A percentile compares a stretch with the other conserved stretches of the same genome.
These are phyloP conservation scores for Lagenaria siceraria DNA, from an alignment of 306 rosid genomes.

Conservation along the genomic window DNA sequence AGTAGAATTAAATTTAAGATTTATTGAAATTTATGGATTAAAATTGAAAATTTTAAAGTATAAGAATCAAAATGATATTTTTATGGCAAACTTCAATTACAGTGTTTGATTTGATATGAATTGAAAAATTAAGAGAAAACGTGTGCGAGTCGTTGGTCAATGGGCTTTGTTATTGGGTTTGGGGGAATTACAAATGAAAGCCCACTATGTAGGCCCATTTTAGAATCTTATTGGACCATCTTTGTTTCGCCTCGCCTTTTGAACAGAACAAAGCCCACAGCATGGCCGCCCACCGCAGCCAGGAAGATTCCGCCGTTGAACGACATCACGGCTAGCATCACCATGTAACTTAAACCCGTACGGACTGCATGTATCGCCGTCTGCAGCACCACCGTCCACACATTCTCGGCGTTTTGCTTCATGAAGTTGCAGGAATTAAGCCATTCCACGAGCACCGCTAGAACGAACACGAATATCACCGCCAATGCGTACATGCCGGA, in stretches of 20 bases:
- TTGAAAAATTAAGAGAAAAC: too few species aligned
- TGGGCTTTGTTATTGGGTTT: background rate
- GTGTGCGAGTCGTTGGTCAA: background rate
- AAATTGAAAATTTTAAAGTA: too few species aligned
- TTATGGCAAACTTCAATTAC: too few species aligned
- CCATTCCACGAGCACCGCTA: slow-evolving; percentile 56
- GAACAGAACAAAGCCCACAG: slow-evolving; percentile 7
- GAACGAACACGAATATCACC: slow-evolving; percentile 35
- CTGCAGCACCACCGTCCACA: slow-evolving; percentile 16
- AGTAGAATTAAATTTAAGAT: too few species aligned
- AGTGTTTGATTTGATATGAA: too few species aligned
- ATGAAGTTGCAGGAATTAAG: slow-evolving; percentile 26
- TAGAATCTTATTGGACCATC: background rate
- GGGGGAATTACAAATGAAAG: background rate
- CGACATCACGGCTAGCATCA: slow-evolving; percentile 64
- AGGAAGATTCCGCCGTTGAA: slow-evolving; percentile 57
- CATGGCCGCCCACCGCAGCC: slow-evolving; percentile 47
- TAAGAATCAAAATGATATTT: too few species aligned
- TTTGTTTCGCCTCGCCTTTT: background rate
- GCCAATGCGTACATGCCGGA: slow-evolving; percentile 52
- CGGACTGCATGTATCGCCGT: slow-evolving; percentile 39
- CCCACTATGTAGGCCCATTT: background rate
- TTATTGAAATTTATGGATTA: too few species aligned
- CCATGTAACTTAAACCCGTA: slow-evolving; percentile 36
- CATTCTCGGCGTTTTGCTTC: slow-evolving; percentile 13